Percentiles rank a stretch among this genome's conserved stretches.
Evolutionary conservation across 257 asterid genomes (phyloP).

Genomic region (Hygrophila difformis): DNA sequence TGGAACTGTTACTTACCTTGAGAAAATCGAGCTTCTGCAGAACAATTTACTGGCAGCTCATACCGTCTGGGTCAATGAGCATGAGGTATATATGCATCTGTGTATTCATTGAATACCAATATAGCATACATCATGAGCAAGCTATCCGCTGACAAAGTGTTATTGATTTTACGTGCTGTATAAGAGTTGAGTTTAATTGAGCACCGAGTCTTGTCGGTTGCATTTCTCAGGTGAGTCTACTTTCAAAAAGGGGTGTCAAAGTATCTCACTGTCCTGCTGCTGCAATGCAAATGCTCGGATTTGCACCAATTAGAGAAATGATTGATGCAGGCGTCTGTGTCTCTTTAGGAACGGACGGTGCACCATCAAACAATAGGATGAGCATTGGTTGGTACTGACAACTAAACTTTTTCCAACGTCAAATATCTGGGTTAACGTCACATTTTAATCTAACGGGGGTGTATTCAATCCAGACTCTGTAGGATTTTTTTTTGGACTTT

Average conservation of each 20-base stretch:
- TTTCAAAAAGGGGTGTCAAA: constrained; percentile 58
- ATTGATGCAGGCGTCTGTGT: constrained; percentile 67
- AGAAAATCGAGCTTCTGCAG: constrained; percentile 48
- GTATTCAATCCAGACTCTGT: no score
- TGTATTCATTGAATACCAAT: not conserved
- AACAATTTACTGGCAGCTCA: constrained; percentile 71
- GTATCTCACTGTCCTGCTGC: constrained; percentile 90
- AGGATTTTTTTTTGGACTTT: no score
- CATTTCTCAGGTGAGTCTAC: constrained; percentile 36
- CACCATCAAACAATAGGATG: constrained; percentile 81
- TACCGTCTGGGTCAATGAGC: constrained; percentile 67
- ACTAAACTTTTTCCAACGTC: no score
- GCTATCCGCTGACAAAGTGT: no score
- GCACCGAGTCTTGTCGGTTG: no score
- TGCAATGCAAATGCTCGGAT: constrained; percentile 84
- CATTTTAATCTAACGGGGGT: no score
- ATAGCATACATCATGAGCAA: no score
- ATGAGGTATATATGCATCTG: no score
- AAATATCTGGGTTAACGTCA: no score
- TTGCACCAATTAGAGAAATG: constrained; percentile 71
- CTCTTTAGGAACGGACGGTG: constrained; percentile 83
- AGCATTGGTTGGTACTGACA: no score
- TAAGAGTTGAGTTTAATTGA: no score
- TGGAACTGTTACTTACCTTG: constrained; percentile 67
- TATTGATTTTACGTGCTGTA: no score